These are phyloP conservation scores for Dimocarpus longan DNA, from an alignment of 345 rosid species.

Conservation along the genomic window DNA sequence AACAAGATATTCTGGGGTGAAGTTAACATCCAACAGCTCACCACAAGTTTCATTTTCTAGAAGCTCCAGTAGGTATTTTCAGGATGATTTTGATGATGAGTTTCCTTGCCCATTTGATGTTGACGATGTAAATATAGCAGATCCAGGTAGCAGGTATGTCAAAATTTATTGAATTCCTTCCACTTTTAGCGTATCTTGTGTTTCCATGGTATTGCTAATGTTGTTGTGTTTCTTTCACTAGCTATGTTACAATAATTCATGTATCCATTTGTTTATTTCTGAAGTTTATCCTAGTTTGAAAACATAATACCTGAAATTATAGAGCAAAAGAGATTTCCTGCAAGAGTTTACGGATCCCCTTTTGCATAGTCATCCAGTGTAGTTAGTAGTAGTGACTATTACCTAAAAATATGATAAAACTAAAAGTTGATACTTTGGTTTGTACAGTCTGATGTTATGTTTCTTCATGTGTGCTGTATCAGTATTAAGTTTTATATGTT, in stretches of 20 bases:
- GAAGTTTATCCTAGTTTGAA: neutral
- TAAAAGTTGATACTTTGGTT: neutral
- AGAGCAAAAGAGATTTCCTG: neutral
- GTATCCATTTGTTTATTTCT: neutral
- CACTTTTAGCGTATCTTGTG: neutral
- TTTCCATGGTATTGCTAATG: neutral
- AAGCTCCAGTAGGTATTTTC: constrained; percentile 75
- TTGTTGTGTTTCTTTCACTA: neutral
- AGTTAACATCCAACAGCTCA: constrained; percentile 52
- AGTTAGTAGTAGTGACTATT: neutral
- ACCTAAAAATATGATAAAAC: neutral
- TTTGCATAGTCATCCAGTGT: neutral
- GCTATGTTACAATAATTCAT: neutral
- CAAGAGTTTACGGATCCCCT: neutral
- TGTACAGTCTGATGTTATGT: neutral
- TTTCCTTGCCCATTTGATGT: constrained; percentile 82
- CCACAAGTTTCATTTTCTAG: constrained; percentile 64
- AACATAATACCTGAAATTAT: neutral
- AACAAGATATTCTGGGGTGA: constrained; percentile 48
- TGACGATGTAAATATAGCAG: constrained; percentile 62
- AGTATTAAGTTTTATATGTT: neutral
- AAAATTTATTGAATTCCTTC: neutral
- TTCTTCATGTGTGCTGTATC: neutral
- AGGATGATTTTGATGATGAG: constrained; percentile 82
- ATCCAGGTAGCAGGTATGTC: constrained; percentile 69